Conservation (phyloP, 176 grass and related monocot genomes). For the Alloteropsis semialata region DNA sequence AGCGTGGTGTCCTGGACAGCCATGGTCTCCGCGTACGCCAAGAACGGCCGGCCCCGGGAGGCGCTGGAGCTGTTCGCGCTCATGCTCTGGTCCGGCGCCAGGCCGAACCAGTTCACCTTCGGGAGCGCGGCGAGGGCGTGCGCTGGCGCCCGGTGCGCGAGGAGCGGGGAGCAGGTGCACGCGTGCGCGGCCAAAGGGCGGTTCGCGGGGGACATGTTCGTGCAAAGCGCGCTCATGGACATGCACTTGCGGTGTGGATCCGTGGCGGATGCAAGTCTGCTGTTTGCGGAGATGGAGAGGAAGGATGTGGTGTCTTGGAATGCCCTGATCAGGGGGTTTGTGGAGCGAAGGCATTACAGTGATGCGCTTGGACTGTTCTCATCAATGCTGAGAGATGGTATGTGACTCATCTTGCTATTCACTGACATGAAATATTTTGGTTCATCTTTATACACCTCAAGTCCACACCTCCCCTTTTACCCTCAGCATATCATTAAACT, state of each 20-base stretch:
- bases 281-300: slow-evolving; percentile 56
- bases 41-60: slow-evolving; percentile 34
- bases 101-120: slow-evolving; percentile 78
- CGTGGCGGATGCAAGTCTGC: slow-evolving; percentile 28
- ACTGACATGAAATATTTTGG: background rate
- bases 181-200: slow-evolving; percentile 54
- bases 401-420: background rate
- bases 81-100: slow-evolving; percentile 33
- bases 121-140: slow-evolving; percentile 50
- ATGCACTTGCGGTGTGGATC: slow-evolving; percentile 67
- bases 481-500: background rate
- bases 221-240: slow-evolving; percentile 80
- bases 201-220: slow-evolving; percentile 60
- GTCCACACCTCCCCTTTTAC: background rate
- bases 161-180: slow-evolving; percentile 70
- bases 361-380: slow-evolving; percentile 49
- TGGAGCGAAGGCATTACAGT: slow-evolving; percentile 33
- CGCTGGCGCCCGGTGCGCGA: slow-evolving; percentile 18
- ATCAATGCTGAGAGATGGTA: slow-evolving; percentile 72
- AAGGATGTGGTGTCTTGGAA: slow-evolving; percentile 81
- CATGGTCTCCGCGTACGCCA: slow-evolving; percentile 67
- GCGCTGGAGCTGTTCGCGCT: slow-evolving; percentile 53
- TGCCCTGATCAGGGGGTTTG: slow-evolving; percentile 64
- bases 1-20: slow-evolving; percentile 78
- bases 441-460: background rate